Evolutionary conservation across 352 stramenopile genomes (phyloP), one percentile per base, ranked within the genome.

Genomic region (Phytophthora litchii): DNA sequence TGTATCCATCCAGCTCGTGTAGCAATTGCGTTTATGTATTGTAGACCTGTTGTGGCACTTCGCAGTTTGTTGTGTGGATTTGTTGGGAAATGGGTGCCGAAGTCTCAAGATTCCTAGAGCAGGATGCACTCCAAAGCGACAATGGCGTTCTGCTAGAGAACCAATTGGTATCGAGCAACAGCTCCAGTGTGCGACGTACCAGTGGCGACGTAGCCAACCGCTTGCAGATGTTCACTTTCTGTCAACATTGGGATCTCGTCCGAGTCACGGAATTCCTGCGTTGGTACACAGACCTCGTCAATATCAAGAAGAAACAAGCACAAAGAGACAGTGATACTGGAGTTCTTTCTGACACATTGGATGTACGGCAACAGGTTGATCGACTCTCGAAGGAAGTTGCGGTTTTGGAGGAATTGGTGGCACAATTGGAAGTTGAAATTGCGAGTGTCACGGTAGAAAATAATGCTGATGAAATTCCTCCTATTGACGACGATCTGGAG

Each of bases 161-260:
- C 10, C 36, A 68, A 7, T 53, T 74, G 25, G 4, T 64, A 2
- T 36, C 64, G 11, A 40, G 3, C n/a, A 29, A 10, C 14, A 34
- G 31, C 43, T 31, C 44, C 23, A 70, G 44, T 37, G 50, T 78
- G 14, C 64, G 75, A 11, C 71, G 75, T 19, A 76, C 44, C 1
- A 76, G 68, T 1, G 34, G 12, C 5, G 77, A 88, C 31, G 46
- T 88, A 16, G 79, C 76, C 17, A 60, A 70, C 9, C 76, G 79
- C 25, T 62, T 70, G 31, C 64, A 81, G 43, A 48, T 87, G 21
- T 88, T 92, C 32, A 55, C 17, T 6, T 90, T 89, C 56, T 89
- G 79, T 19, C 57, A 52, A 25, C 66, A 88, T 50, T 91, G 82
- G 82, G 72, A 88, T 51, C 55, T 89, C 1, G 47, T 68, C 23